phyloP scores from a whole-genome alignment of 1,284 basidiomycete species.

The Puccinia coronata region DNA sequence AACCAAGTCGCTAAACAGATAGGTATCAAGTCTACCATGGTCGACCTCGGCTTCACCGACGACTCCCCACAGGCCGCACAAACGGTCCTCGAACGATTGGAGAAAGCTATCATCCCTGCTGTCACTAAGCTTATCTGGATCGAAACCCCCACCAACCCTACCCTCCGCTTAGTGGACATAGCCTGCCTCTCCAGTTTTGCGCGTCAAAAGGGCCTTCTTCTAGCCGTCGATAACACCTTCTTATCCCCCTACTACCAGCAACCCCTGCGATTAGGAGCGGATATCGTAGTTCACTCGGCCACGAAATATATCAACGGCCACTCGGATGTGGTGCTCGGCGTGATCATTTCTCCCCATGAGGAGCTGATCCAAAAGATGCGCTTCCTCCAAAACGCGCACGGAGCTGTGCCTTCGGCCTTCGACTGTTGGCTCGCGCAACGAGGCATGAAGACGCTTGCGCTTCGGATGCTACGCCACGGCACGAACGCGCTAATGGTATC shows the following conservation, averaged over 20 bases:
- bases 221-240: constrained; percentile 85
- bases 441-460: constrained; percentile 79
- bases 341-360: constrained; percentile 66
- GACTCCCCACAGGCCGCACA: neutral
- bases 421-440: constrained; percentile 90
- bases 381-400: constrained; percentile 82
- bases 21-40: constrained; percentile 74
- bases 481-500: constrained; percentile 78
- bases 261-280: constrained; percentile 80
- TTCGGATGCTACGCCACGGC: constrained; percentile 85
- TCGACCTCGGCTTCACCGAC: constrained; percentile 66
- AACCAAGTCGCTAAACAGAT: constrained; percentile 71
- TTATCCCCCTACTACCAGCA: constrained; percentile 87
- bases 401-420: constrained; percentile 66
- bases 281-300: constrained; percentile 70
- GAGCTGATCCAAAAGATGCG: constrained; percentile 67
- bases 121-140: constrained; percentile 81
- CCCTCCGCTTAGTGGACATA: constrained; percentile 81
- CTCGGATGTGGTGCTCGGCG: constrained; percentile 68
- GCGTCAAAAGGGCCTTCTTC: constrained; percentile 65
- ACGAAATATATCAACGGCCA: constrained; percentile 84
- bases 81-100: constrained; percentile 49
- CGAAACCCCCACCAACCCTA: constrained; percentile 93
- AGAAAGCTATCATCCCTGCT: constrained; percentile 1
- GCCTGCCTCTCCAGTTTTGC: constrained; percentile 67